phyloP scores from a whole-genome alignment of 306 rosid genomes.

The Cicer judaicum region DNA sequence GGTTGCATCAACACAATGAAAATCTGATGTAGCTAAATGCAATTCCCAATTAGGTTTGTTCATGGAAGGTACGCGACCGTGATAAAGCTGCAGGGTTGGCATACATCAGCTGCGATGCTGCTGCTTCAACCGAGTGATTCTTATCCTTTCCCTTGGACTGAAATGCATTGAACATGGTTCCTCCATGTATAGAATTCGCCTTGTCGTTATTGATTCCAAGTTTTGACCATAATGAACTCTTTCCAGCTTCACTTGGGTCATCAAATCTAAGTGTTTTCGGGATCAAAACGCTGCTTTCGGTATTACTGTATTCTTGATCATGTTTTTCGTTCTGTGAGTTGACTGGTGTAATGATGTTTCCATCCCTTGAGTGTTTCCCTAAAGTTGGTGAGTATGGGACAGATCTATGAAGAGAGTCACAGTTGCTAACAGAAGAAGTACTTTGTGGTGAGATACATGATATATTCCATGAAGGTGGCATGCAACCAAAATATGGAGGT shows the following conservation, averaged over 20 bases:
- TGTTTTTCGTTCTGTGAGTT: slow-evolving; percentile 52
- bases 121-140: slow-evolving; percentile 52
- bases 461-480: slow-evolving; percentile 64
- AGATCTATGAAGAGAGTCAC: slow-evolving; percentile 46
- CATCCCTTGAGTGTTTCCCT: slow-evolving; percentile 87
- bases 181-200: slow-evolving; percentile 53
- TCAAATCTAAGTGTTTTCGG: slow-evolving; percentile 78
- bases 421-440: slow-evolving; percentile 43
- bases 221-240: slow-evolving; percentile 72
- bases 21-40: slow-evolving; percentile 32
- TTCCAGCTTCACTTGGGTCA: slow-evolving; percentile 74
- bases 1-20: slow-evolving; percentile 33
- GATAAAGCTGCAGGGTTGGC: slow-evolving; percentile 93
- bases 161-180: slow-evolving; percentile 66
- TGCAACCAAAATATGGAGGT: slow-evolving; percentile 69
- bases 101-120: slow-evolving; percentile 64
- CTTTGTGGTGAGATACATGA: slow-evolving; percentile 55
- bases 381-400: slow-evolving; percentile 52
- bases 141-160: slow-evolving; percentile 59
- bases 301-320: slow-evolving; percentile 42
- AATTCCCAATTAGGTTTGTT: slow-evolving; percentile 50
- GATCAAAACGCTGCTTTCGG: slow-evolving; percentile 55
- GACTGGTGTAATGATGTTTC: slow-evolving; percentile 48
- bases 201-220: slow-evolving; percentile 71
- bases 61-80: slow-evolving; percentile 75